A percentile compares a stretch with the other conserved stretches of the same genome.
Conservation (phyloP, 2,329 filamentous ascomycete species). For the Chaetothyriales sp. region DNA sequence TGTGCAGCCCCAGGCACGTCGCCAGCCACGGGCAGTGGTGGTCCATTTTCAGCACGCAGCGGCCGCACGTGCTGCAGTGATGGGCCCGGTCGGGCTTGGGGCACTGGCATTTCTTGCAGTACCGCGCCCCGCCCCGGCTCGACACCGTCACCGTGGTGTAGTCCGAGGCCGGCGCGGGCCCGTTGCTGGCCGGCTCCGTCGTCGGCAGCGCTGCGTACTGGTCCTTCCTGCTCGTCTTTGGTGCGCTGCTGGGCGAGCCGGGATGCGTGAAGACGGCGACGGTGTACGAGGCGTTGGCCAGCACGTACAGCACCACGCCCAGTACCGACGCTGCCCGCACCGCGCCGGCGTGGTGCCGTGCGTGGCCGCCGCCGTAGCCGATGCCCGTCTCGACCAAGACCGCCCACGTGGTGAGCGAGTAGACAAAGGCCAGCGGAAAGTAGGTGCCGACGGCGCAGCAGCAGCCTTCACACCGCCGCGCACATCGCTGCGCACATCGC, state of each 20-base stretch:
- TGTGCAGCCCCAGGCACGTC: conserved; percentile 82
- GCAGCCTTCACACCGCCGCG: conserved; percentile 54
- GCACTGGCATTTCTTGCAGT: conserved; percentile 94
- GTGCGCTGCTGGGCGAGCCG: conserved; percentile 44
- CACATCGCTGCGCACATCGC: conserved; percentile 30
- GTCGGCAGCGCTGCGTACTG: conserved; percentile 69
- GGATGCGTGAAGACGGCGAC: conserved; percentile 86
- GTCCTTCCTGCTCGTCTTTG: conserved; percentile 17
- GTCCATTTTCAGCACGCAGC: conserved; percentile 98
- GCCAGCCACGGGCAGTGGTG: conserved; percentile 98
- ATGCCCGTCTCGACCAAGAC: conserved; percentile 74
- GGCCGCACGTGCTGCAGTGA: conserved; percentile 88
- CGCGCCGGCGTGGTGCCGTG: conserved; percentile 26
- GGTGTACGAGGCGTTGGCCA: conserved; percentile 83
- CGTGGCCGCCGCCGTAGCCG: conserved; percentile 28
- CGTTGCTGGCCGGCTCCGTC: conserved; percentile 38
- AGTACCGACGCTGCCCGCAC: conserved; percentile 41
- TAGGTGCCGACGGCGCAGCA: conserved; percentile 70
- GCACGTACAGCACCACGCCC: conserved; percentile 57
- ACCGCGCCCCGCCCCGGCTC: conserved; percentile 71
- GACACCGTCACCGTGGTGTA: conserved; percentile 81
- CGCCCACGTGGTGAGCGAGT: conserved; percentile 82
- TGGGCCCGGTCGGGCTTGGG: conserved; percentile 91
- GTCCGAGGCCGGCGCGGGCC: conserved; percentile 21
- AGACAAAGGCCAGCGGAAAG: conserved; percentile 81